A percentile compares a stretch with the other conserved stretches of the same genome.
Evolutionary conservation across 768 basidiomycete species (phyloP).

Genomic region (Lyophyllum decastes): DNA sequence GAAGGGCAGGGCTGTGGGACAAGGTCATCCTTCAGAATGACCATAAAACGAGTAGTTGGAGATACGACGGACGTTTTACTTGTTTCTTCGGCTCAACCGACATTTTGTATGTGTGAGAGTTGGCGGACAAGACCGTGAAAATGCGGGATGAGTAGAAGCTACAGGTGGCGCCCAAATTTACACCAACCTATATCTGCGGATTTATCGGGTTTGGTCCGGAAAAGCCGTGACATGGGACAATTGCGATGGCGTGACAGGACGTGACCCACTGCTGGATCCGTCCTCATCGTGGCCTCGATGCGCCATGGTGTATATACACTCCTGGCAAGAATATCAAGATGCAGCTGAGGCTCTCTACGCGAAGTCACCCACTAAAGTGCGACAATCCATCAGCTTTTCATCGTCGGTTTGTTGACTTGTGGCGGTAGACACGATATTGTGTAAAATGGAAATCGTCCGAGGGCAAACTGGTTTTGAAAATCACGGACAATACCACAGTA

Average conservation of each 20-base stretch:
- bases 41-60: not conserved
- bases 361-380: conserved; percentile 75
- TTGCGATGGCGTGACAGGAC: conserved; percentile 15
- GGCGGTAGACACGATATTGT: conserved; percentile 76
- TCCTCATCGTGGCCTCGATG: conserved; percentile 36
- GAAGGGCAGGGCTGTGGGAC: conserved; percentile 72
- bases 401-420: conserved; percentile 4
- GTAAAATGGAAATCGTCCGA: conserved; percentile 89
- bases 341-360: conserved; percentile 85
- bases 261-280: conserved; percentile 21
- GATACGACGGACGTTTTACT: conserved; percentile 18
- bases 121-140: not conserved
- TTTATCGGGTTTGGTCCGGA: conserved; percentile 21
- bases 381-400: conserved; percentile 23
- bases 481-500: conserved; percentile 90
- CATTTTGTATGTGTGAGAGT: conserved; percentile 13
- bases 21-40: conserved; percentile 5
- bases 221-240: conserved; percentile 9
- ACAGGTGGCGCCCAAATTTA: conserved; percentile 6
- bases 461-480: conserved; percentile 88
- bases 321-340: conserved; percentile 90
- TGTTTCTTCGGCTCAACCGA: conserved; percentile 32
- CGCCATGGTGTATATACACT: conserved; percentile 86
- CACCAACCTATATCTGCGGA: conserved; percentile 15
- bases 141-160: conserved; percentile 3